Evolutionary conservation across 176 grass and related monocot species (phyloP).

Genomic region (Musa troglodytarum): DNA sequence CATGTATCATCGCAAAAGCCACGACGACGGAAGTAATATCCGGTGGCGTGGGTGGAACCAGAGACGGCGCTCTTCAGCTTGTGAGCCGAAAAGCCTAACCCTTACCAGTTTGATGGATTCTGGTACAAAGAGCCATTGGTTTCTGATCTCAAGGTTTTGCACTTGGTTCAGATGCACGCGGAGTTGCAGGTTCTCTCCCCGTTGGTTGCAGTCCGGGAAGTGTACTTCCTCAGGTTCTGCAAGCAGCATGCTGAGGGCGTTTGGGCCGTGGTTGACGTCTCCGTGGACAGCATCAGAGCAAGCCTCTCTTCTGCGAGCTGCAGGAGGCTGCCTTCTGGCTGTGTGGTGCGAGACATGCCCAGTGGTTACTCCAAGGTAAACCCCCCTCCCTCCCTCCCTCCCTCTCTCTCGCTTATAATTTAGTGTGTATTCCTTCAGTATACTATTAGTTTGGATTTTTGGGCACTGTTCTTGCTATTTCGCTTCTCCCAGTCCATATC

Average conservation of each 20-base stretch:
- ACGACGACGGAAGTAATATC: conserved; percentile 68
- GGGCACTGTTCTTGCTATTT: background rate
- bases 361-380: conserved; percentile 24
- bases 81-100: conserved; percentile 30
- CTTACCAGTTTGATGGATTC: background rate
- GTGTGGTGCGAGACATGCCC: conserved; percentile 20
- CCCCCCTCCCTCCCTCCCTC: background rate
- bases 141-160: background rate
- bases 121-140: too few species aligned
- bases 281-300: conserved; percentile 13
- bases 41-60: conserved; percentile 67
- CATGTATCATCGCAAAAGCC: conserved; percentile 69
- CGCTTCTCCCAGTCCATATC: background rate
- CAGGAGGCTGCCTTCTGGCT: conserved; percentile 19
- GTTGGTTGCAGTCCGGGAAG: conserved; percentile 11
- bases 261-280: conserved; percentile 23
- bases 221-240: conserved; percentile 19
- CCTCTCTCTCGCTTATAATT: background rate
- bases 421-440: too few species aligned
- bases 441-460: too few species aligned
- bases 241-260: conserved; percentile 17
- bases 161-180: conserved; percentile 7
- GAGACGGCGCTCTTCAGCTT: conserved; percentile 80
- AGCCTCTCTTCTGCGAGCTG: background rate
- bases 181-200: conserved; percentile 20